Evolutionary conservation across 495 filamentous ascomycete genomes (phyloP).

Genomic region (Rhizodiscina lignyota): DNA sequence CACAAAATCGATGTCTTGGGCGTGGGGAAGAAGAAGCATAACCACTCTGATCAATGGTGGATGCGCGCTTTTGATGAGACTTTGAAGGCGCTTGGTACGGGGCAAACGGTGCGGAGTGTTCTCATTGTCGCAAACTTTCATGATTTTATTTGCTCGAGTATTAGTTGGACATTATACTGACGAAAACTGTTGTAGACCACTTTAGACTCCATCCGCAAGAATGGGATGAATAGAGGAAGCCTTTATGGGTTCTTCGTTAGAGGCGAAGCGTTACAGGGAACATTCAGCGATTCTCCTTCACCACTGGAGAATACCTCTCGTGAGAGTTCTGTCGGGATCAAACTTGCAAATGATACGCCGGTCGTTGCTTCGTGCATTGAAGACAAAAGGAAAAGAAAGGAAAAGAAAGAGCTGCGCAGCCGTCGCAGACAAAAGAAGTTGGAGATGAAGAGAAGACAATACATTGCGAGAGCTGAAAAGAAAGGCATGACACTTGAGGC

Average conservation of each 20-base stretch:
- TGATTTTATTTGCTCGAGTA: background rate
- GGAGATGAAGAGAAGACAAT: conserved; percentile 3
- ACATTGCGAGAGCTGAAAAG: conserved; percentile 5
- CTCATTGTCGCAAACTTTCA: background rate
- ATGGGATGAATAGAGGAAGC: conserved; percentile 28
- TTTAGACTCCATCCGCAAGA: conserved; percentile 16
- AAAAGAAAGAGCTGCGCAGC: background rate
- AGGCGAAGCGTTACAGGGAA: conserved; percentile 57
- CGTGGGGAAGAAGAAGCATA: conserved; percentile 19
- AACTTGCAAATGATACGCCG: background rate
- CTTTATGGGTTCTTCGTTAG: conserved; percentile 71
- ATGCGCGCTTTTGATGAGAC: conserved; percentile 23
- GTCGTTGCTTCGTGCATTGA: background rate
- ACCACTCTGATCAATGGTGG: conserved; percentile 25
- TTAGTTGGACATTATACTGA: background rate
- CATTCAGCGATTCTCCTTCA: conserved; percentile 19
- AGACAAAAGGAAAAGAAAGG: background rate
- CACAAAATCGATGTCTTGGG: conserved; percentile 23
- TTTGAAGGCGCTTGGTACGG: conserved; percentile 21
- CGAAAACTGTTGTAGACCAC: conserved; percentile 9
- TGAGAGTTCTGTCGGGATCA: background rate
- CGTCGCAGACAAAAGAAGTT: conserved; percentile 1
- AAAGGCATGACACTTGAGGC: conserved; percentile 12
- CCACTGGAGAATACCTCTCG: background rate
- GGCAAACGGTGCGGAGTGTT: conserved; percentile 10